Conservation (phyloP, 2,329 filamentous ascomycete species). For the Pseudogymnoascus sp. region DNA sequence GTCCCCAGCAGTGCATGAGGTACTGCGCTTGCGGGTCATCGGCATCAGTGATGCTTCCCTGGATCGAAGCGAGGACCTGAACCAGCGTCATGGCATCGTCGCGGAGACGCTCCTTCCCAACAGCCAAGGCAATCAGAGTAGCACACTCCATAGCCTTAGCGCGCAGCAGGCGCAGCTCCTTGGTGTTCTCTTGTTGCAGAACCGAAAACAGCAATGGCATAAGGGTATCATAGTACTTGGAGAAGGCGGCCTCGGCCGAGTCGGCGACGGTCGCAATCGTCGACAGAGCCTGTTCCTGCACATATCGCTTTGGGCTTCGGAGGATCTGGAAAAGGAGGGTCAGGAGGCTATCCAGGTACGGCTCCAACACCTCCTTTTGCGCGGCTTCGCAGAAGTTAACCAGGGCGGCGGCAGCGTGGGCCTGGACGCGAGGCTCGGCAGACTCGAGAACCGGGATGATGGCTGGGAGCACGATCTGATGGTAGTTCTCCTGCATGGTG, state of each 20-base stretch:
- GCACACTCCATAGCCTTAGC: constrained; percentile 99
- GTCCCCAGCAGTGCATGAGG: constrained; percentile 96
- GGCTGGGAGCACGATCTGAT: constrained; percentile 76
- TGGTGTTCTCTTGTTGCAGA: constrained; percentile 80
- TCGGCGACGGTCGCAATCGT: constrained; percentile 99
- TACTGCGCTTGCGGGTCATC: constrained; percentile 97
- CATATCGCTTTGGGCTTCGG: constrained; percentile 87
- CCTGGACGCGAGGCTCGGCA: constrained; percentile 87
- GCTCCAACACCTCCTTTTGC: constrained; percentile 83
- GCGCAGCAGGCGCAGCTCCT: constrained; percentile 82
- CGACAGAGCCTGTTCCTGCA: constrained; percentile 94
- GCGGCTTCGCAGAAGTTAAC: constrained; percentile 99
- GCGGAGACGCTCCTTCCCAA: constrained; percentile 87
- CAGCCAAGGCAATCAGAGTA: constrained; percentile 88
- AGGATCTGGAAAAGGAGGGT: constrained; percentile 80
- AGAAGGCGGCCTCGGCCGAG: constrained; percentile 89
- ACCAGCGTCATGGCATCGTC: constrained; percentile 82
- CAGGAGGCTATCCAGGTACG: constrained; percentile 84
- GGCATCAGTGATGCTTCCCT: constrained; percentile 76
- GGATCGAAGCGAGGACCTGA: constrained; percentile 78
- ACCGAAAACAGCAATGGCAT: constrained; percentile 95
- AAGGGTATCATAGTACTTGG: constrained; percentile 88
- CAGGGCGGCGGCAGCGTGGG: constrained; percentile 91
- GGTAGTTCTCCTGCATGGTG: constrained; percentile 95
- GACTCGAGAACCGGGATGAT: constrained; percentile 91